phyloP scores from a whole-genome alignment of 2,329 filamentous ascomycete genomes.

The Neopestalotiopsis sp. region DNA sequence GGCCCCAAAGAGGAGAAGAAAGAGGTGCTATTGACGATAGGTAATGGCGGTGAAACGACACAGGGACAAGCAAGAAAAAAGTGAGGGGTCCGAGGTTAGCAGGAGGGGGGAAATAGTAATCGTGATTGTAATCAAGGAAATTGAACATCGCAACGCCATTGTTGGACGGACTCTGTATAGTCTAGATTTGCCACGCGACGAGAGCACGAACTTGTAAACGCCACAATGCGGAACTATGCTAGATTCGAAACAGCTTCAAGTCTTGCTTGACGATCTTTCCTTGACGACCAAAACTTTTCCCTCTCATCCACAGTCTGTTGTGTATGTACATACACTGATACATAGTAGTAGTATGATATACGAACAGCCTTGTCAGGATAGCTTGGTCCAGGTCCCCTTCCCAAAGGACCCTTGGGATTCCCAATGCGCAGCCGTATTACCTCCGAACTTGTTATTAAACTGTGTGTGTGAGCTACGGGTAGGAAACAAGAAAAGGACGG shows the following conservation, averaged over 20 bases:
- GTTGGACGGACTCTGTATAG: not conserved
- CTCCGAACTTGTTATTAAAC: too few species aligned
- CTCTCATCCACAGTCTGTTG: not conserved
- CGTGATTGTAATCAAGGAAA: not conserved
- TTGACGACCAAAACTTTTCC: not conserved
- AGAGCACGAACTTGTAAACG: not conserved
- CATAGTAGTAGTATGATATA: too few species aligned
- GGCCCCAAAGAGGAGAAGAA: not conserved
- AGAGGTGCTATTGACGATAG: not conserved
- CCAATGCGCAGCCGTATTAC: too few species aligned
- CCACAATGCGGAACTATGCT: not conserved
- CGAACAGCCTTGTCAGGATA: too few species aligned
- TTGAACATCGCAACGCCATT: not conserved
- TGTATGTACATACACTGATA: not conserved
- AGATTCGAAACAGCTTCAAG: not conserved
- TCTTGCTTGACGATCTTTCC: not conserved
- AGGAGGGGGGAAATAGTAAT: not conserved
- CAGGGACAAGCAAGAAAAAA: not conserved
- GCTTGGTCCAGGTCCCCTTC: too few species aligned
- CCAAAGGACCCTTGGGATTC: too few species aligned
- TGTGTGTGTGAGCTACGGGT: too few species aligned
- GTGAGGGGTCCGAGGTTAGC: not conserved
- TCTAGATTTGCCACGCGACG: not conserved
- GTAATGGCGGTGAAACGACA: slow-evolving; percentile 8
- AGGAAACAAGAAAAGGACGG: not conserved